These are phyloP conservation scores for Boletus speciosus DNA, from an alignment of 768 basidiomycete species.

Conservation along the genomic window DNA sequence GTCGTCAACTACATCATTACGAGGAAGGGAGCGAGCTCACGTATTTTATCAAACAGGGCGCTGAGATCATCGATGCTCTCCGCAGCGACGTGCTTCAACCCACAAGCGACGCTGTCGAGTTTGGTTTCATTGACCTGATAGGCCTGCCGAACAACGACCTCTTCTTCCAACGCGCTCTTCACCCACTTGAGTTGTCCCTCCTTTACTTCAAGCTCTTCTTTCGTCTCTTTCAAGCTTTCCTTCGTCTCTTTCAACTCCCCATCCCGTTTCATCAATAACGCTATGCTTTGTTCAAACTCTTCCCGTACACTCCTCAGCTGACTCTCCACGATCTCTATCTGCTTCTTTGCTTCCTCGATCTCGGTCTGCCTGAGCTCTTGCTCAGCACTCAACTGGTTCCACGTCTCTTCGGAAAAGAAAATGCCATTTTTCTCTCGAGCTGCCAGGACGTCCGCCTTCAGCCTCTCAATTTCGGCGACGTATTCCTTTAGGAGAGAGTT, in stretches of 20 bases:
- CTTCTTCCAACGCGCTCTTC: slow-evolving; percentile 70
- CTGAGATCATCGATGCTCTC: slow-evolving; percentile 68
- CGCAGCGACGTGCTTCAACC: slow-evolving; percentile 60
- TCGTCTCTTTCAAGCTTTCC: slow-evolving; percentile 50
- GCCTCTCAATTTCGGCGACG: slow-evolving; percentile 85
- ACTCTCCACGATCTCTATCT: slow-evolving; percentile 78
- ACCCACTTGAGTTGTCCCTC: slow-evolving; percentile 55
- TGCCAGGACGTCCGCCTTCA: slow-evolving; percentile 87
- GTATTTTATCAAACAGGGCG: slow-evolving; percentile 78
- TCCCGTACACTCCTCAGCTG: slow-evolving; percentile 78
- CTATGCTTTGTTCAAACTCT: slow-evolving; percentile 90
- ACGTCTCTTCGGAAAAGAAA: slow-evolving; percentile 87
- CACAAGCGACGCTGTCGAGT: slow-evolving; percentile 69
- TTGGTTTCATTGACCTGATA: slow-evolving; percentile 70
- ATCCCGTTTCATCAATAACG: slow-evolving; percentile 67
- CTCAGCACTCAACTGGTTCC: slow-evolving; percentile 77
- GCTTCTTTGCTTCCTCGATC: slow-evolving; percentile 77
- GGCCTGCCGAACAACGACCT: slow-evolving; percentile 71
- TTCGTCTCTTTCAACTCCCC: slow-evolving; percentile 67
- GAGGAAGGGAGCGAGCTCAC: slow-evolving; percentile 40
- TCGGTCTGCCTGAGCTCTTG: slow-evolving; percentile 76
- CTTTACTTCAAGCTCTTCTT: slow-evolving; percentile 49
- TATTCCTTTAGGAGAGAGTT: slow-evolving; percentile 93
- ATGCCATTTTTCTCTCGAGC: slow-evolving; percentile 96
- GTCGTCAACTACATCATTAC: slow-evolving; percentile 5